Conservation (phyloP, 2,329 filamentous ascomycete species). For the Claviceps quebecensis region DNA sequence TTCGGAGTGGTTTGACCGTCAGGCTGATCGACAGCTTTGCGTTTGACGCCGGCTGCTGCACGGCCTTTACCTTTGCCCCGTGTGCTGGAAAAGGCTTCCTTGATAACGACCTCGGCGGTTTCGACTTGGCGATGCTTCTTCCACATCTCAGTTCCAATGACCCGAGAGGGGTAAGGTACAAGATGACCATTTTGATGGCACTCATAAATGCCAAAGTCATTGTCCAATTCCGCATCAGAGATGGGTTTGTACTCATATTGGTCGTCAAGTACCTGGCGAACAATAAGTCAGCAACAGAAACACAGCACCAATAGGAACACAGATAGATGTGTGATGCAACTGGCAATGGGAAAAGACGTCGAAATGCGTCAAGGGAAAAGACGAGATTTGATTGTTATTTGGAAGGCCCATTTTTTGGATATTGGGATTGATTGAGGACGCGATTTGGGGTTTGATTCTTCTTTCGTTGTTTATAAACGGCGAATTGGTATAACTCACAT, state of each 20-base stretch:
- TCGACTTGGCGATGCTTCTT: slow-evolving; percentile 23
- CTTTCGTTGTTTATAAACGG: too few species aligned
- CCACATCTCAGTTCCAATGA: slow-evolving; percentile 29
- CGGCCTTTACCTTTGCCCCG: slow-evolving; percentile 20
- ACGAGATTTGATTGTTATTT: too few species aligned
- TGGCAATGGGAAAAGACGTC: not conserved
- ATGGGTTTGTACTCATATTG: slow-evolving; percentile 32
- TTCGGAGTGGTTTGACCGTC: slow-evolving; percentile 37
- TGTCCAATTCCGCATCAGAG: slow-evolving; percentile 27
- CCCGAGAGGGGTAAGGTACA: slow-evolving; percentile 30
- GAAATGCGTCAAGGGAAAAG: slow-evolving; percentile 2
- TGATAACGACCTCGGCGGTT: slow-evolving; percentile 20
- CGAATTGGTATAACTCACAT: slow-evolving; percentile 26
- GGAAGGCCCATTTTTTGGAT: too few species aligned
- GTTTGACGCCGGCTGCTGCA: slow-evolving; percentile 27
- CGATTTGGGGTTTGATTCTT: too few species aligned
- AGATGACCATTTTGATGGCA: slow-evolving; percentile 26
- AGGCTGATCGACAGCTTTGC: slow-evolving; percentile 34
- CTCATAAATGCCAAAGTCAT: slow-evolving; percentile 29
- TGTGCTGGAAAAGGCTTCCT: slow-evolving; percentile 10
- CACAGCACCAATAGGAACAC: not conserved
- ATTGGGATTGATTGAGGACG: too few species aligned
- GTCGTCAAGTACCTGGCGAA: slow-evolving; percentile 25
- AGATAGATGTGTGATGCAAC: not conserved
- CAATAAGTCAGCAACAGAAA: slow-evolving; percentile 5